These are phyloP conservation scores for Leccinum barrowsii DNA, from an alignment of 768 basidiomycete species.

Conservation along the genomic window DNA sequence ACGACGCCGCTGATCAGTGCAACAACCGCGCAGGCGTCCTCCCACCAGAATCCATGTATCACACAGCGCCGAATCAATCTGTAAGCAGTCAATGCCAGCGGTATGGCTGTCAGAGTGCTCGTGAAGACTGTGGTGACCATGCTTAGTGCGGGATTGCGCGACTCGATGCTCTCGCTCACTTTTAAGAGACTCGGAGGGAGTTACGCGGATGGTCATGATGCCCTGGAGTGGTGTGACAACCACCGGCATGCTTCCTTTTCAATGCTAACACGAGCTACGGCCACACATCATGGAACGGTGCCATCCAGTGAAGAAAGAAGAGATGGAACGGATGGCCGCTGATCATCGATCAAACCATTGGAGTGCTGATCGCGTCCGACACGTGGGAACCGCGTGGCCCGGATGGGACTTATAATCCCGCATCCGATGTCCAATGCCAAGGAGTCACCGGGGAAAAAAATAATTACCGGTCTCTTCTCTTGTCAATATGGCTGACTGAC, in stretches of 20 bases:
- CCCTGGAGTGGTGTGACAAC: not conserved
- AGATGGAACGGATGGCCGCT: not conserved
- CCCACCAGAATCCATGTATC: constrained; percentile 15
- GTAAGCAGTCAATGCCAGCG: constrained; percentile 1
- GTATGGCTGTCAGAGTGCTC: constrained; percentile 3
- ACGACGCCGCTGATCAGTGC: constrained; percentile 2
- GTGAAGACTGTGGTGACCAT: constrained; percentile 4
- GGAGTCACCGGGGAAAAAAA: not conserved
- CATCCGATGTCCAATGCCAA: not conserved
- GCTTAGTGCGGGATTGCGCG: not conserved
- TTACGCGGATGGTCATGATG: not conserved
- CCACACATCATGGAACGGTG: not conserved
- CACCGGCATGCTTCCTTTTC: not conserved
- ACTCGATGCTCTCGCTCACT: constrained; percentile 6
- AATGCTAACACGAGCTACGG: not conserved
- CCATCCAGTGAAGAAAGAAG: constrained; percentile 12
- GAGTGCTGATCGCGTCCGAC: not conserved
- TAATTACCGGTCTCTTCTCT: not conserved
- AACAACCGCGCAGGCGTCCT: constrained; percentile 13
- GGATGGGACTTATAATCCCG: not conserved
- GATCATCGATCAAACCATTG: not conserved
- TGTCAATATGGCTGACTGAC: not conserved
- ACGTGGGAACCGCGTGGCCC: constrained; percentile 1
- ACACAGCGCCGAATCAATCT: constrained; percentile 1
- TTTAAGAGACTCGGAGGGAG: constrained; percentile 2